phyloP scores from a whole-genome alignment of 1,284 basidiomycete genomes.

The Ceratobasidium sp. region DNA sequence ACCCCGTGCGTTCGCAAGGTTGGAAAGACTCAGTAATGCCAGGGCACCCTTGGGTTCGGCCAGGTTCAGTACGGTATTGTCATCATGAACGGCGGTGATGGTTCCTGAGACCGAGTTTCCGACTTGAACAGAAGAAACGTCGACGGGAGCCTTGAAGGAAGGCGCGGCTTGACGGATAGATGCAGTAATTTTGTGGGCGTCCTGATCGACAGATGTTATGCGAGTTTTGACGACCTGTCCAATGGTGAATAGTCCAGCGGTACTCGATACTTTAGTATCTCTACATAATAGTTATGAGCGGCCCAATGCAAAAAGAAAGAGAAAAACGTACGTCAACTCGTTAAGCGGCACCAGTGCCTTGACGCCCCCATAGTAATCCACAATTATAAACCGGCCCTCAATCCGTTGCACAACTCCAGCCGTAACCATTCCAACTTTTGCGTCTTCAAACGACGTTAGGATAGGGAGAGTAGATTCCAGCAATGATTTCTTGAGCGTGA shows the following conservation, averaged over 20 bases:
- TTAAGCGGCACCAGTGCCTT: constrained; percentile 86
- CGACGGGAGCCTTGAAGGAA: constrained; percentile 66
- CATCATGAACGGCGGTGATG: constrained; percentile 85
- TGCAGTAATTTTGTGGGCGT: constrained; percentile 79
- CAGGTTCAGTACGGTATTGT: constrained; percentile 83
- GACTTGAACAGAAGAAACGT: constrained; percentile 81
- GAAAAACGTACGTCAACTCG: constrained; percentile 78
- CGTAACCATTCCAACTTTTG: constrained; percentile 78
- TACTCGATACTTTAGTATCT: constrained; percentile 73
- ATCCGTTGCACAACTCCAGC: constrained; percentile 89
- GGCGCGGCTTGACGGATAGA: constrained; percentile 88
- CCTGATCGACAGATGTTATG: constrained; percentile 79
- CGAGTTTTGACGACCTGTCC: constrained; percentile 92
- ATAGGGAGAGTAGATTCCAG: constrained; percentile 85
- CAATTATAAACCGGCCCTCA: constrained; percentile 81
- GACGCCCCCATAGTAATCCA: constrained; percentile 93
- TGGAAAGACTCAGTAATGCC: constrained; percentile 88
- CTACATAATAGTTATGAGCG: constrained; percentile 58
- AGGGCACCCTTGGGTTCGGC: constrained; percentile 75
- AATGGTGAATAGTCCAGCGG: constrained; percentile 78
- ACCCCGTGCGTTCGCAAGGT: constrained; percentile 86
- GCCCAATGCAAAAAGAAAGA: neutral
- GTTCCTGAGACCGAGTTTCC: constrained; percentile 80
- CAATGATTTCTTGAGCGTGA: constrained; percentile 95
- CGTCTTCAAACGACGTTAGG: constrained; percentile 76